Base-by-base conservation (phyloP, 75 land plant species). In the Picea glauca region DNA sequence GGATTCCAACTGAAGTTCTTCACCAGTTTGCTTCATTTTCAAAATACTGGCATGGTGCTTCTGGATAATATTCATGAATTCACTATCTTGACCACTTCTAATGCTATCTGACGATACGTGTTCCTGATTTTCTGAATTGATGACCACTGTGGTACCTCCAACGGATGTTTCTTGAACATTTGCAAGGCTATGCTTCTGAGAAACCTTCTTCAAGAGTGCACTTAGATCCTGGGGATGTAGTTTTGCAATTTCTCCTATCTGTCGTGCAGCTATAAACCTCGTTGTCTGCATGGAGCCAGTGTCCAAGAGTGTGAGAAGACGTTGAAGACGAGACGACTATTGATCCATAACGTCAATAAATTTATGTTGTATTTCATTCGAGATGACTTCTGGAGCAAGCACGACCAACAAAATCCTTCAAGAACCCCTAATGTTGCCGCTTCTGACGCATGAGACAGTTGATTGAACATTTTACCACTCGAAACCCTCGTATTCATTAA, bases 231-330 rank as follows among this genome's bases (percentile, higher is more conserved):
- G 88, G 21, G 95, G 98, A 75, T 95, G 99, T n/a, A 85, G 84
- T 78, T 91, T 94, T 5, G 98, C 99, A 77, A 96, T 92, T 58
- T 94, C 99, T 40, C 99, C 99, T 81, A 96, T 92, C 78, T 96
- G 99, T 43, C 89, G 84, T 21, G 99, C 98, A 33, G 98, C 99
- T 46, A 93, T 74, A 74, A 91, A 82, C 80, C 99, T 87, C 15
- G 99, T 96, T 43, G 86, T 83, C 78, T 94, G 91, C 1, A 95
- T 88, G 59, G 99, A 94, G 81, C 98, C 98, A 87, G 98, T 87
- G 88, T 94, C 95, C 78, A 94, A 76, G 46, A 94, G 80, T 40
- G 91, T 94, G 58, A 94, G 95, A 58, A 93, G 70, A 17, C 98
- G 91, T 61, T 94, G 81, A 63, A 93, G 90, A 15, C 95, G 95